Conservation (phyloP, 208 protist species). For the Acanthamoeba triangularis region DNA sequence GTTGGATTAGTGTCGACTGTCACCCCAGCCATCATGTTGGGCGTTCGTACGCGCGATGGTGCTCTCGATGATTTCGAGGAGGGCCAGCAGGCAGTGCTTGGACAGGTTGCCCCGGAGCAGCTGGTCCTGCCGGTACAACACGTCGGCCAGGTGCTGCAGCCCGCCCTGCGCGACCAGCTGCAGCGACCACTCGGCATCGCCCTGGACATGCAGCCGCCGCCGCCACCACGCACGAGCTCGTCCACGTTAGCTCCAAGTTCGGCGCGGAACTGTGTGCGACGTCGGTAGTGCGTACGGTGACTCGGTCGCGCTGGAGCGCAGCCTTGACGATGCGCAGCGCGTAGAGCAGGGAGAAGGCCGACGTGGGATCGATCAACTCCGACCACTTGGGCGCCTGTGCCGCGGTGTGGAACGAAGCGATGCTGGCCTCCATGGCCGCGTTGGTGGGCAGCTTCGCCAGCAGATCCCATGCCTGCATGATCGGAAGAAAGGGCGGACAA, state of each 20-base stretch:
- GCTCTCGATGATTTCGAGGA: constrained; percentile 44
- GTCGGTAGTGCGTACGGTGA: neutral
- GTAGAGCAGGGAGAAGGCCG: constrained; percentile 73
- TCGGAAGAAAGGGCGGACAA: neutral
- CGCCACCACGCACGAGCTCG: neutral
- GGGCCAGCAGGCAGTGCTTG: constrained; percentile 35
- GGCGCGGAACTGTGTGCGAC: neutral
- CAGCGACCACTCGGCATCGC: constrained; percentile 53
- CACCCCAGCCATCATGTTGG: neutral
- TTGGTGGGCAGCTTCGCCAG: constrained; percentile 58
- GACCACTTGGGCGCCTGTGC: constrained; percentile 49
- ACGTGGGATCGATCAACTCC: constrained; percentile 32
- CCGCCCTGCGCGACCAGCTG: constrained; percentile 72
- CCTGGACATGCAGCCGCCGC: neutral
- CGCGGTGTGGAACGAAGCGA: constrained; percentile 18
- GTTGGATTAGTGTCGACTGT: too few species aligned
- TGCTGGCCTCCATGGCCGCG: constrained; percentile 47
- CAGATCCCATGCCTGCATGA: constrained; percentile 63
- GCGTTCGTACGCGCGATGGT: constrained; percentile 1
- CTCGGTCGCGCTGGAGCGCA: constrained; percentile 30
- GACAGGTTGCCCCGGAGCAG: constrained; percentile 42
- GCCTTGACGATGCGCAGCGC: constrained; percentile 77
- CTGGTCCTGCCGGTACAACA: constrained; percentile 64
- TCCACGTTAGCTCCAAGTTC: neutral
- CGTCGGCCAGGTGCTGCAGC: constrained; percentile 66